Evolutionary conservation across 2,329 filamentous ascomycete genomes (phyloP).

Genomic region (Fusarium acutatum): DNA sequence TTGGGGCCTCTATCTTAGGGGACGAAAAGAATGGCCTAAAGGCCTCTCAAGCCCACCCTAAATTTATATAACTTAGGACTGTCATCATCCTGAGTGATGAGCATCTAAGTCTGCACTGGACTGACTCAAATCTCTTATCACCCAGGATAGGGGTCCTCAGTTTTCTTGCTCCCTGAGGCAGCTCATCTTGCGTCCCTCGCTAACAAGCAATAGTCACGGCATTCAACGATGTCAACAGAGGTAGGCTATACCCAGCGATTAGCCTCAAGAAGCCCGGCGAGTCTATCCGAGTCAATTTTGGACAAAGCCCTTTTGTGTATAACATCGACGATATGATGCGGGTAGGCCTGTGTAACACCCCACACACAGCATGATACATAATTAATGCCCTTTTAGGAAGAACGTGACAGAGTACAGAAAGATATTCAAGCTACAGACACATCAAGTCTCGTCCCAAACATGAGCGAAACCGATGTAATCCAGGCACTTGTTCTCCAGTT

Average conservation of each 20-base stretch:
- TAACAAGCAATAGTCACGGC: conserved; percentile 63
- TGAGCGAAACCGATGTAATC: conserved; percentile 80
- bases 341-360: conserved; percentile 56
- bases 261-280: conserved; percentile 73
- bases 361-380: neutral
- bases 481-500: conserved; percentile 87
- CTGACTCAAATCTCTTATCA: neutral
- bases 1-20: neutral
- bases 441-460: conserved; percentile 66
- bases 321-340: conserved; percentile 89
- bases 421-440: conserved; percentile 69
- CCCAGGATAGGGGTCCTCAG: neutral
- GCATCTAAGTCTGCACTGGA: neutral
- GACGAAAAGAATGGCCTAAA: neutral
- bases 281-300: conserved; percentile 71
- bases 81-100: neutral
- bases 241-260: conserved; percentile 71
- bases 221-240: conserved; percentile 70
- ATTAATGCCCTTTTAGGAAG: conserved; percentile 56
- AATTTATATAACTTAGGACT: neutral
- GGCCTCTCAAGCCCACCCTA: neutral
- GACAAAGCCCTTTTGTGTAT: conserved; percentile 81
- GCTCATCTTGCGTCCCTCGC: neutral
- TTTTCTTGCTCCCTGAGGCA: neutral
- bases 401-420: conserved; percentile 65